A percentile compares a stretch with the other conserved stretches of the same genome.
Evolutionary conservation across 169 alveolate genomes (phyloP).

Genomic region (Babesia ovis): DNA sequence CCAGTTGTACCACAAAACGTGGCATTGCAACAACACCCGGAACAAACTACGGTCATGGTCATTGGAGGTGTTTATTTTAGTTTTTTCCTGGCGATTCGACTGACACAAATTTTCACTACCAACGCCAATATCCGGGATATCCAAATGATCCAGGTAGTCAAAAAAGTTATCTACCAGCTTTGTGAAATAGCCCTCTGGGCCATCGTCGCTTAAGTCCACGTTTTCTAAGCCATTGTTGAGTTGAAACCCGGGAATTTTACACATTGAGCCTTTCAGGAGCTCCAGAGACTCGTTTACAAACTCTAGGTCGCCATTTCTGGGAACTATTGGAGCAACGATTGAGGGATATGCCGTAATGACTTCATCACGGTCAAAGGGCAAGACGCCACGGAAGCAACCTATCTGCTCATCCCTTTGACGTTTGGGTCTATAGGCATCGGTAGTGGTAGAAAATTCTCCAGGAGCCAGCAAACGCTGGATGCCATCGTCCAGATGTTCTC

Average conservation of each 20-base stretch:
- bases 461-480: not conserved
- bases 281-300: slow-evolving; percentile 28
- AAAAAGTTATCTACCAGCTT: slow-evolving; percentile 24
- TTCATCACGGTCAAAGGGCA: not conserved
- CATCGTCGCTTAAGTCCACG: not conserved
- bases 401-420: no score
- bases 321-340: not conserved
- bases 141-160: slow-evolving; percentile 19
- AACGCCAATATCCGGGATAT: slow-evolving; percentile 7
- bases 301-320: slow-evolving; percentile 12
- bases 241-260: slow-evolving; percentile 16
- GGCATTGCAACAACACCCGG: slow-evolving; percentile 13
- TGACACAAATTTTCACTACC: not conserved
- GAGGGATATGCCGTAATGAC: slow-evolving; percentile 1
- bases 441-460: no score
- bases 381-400: no score
- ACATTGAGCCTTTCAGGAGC: slow-evolving; percentile 9
- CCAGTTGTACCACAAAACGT: slow-evolving; percentile 52
- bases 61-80: not conserved
- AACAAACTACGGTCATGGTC: slow-evolving; percentile 21
- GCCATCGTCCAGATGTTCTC: not conserved
- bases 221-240: not conserved
- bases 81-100: not conserved
- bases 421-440: no score
- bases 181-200: slow-evolving; percentile 16